Percentiles rank a stretch among this genome's conserved stretches.
Evolutionary conservation across 441 rosid species (phyloP).

Genomic region (Pelargonium australe): DNA sequence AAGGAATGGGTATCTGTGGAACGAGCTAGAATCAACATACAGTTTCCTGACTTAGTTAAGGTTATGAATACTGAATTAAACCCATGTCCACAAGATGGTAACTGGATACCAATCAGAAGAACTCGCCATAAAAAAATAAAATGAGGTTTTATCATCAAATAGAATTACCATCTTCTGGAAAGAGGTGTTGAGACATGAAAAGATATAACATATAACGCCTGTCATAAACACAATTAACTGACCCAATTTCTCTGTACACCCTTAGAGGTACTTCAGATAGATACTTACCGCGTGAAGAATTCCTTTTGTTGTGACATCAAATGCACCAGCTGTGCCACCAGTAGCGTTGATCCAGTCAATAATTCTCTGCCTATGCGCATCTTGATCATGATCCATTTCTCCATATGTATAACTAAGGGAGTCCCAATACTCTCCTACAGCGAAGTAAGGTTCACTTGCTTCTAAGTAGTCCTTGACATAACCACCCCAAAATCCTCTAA

Average conservation of each 20-base stretch:
- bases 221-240: background rate
- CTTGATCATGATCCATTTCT: slow-evolving; percentile 90
- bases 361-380: slow-evolving; percentile 88
- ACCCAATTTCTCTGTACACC: background rate
- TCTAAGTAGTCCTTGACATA: slow-evolving; percentile 92
- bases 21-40: too few species aligned
- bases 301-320: slow-evolving; percentile 97
- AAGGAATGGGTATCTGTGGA: too few species aligned
- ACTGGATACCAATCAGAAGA: too few species aligned
- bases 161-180: too few species aligned
- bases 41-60: too few species aligned
- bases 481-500: slow-evolving; percentile 99
- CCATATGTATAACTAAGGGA: slow-evolving; percentile 78
- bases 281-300: slow-evolving; percentile 74
- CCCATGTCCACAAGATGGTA: too few species aligned
- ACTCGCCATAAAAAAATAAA: too few species aligned
- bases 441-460: slow-evolving; percentile 74
- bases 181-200: background rate
- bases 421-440: slow-evolving; percentile 96
- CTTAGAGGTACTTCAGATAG: background rate
- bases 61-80: too few species aligned
- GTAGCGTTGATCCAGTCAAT: slow-evolving; percentile 89
- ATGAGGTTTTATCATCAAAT: too few species aligned
- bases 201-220: background rate
- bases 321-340: slow-evolving; percentile 81